Evolutionary conservation across 2,329 filamentous ascomycete genomes (phyloP).

Genomic region (Phyllosticta capitalensis): DNA sequence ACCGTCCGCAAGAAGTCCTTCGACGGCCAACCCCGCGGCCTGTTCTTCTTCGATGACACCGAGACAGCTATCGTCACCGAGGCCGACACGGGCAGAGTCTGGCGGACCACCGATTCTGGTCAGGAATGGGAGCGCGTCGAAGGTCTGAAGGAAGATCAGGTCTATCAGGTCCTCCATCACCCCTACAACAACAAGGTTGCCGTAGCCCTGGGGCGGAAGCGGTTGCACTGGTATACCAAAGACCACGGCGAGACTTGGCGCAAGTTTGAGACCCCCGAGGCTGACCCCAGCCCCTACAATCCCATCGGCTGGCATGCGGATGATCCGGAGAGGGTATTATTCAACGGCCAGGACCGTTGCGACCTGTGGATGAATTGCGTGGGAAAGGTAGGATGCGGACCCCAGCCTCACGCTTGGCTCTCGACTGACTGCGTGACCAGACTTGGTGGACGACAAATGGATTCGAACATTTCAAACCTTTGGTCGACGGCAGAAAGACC

Average conservation of each 20-base stretch:
- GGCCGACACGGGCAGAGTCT: constrained; percentile 52
- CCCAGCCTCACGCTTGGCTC: constrained; percentile 37
- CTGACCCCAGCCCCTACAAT: constrained; percentile 45
- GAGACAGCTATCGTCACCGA: constrained; percentile 73
- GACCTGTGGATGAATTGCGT: constrained; percentile 27
- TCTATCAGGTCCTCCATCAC: constrained; percentile 61
- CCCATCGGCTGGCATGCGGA: constrained; percentile 70
- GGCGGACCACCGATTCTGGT: constrained; percentile 73
- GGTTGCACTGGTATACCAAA: constrained; percentile 70
- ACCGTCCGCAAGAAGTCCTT: constrained; percentile 55
- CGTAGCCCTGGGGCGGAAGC: constrained; percentile 62
- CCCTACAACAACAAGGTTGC: constrained; percentile 69
- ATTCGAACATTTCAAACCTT: constrained; percentile 58
- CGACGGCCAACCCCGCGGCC: constrained; percentile 45
- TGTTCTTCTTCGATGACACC: constrained; percentile 88
- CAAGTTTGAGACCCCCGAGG: constrained; percentile 54
- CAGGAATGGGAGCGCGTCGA: constrained; percentile 60
- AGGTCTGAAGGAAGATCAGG: constrained; percentile 51
- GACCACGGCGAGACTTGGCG: constrained; percentile 78
- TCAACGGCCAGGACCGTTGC: constrained; percentile 46
- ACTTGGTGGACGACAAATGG: constrained; percentile 74
- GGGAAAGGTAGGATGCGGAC: constrained; percentile 53
- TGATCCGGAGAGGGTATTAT: constrained; percentile 77
- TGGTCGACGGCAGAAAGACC: constrained; percentile 60
- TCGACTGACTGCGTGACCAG: constrained; percentile 17